Evolutionary conservation across 805 yeast species (phyloP).

Genomic region (Saccharomycopsis sp.): DNA sequence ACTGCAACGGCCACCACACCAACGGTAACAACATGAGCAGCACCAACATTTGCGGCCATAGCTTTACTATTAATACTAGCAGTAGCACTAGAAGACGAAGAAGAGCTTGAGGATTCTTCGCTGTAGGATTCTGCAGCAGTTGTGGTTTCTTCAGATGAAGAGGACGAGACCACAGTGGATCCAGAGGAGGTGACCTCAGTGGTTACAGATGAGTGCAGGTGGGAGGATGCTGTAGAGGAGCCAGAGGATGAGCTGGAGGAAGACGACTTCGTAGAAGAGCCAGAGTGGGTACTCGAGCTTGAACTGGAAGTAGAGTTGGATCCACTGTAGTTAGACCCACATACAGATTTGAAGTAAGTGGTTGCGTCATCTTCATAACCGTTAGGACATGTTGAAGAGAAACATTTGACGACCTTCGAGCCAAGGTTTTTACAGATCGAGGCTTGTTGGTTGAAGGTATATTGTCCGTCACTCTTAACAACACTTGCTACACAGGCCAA

Average conservation of each 20-base stretch:
- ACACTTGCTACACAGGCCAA: slow-evolving; percentile 82
- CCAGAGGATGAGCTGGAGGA: slow-evolving; percentile 27
- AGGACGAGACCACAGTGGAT: neutral
- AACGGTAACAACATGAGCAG: neutral
- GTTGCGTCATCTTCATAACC: slow-evolving; percentile 53
- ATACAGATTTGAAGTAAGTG: slow-evolving; percentile 47
- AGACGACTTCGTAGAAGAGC: slow-evolving; percentile 23
- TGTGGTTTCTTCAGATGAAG: slow-evolving; percentile 25
- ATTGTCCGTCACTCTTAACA: slow-evolving; percentile 30
- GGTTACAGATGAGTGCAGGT: slow-evolving; percentile 2
- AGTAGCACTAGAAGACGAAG: slow-evolving; percentile 25
- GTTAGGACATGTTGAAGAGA: slow-evolving; percentile 62
- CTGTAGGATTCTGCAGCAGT: slow-evolving; percentile 25
- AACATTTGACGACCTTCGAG: slow-evolving; percentile 51
- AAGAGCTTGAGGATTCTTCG: slow-evolving; percentile 22
- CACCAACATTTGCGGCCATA: neutral
- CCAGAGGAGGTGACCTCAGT: slow-evolving; percentile 21
- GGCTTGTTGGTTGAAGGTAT: slow-evolving; percentile 17
- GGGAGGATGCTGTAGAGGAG: slow-evolving; percentile 26
- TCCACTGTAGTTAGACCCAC: slow-evolving; percentile 37
- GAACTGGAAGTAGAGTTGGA: slow-evolving; percentile 29
- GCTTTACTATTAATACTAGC: slow-evolving; percentile 1
- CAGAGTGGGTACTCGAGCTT: slow-evolving; percentile 28
- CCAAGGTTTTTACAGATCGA: slow-evolving; percentile 47
- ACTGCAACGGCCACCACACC: neutral